Conservation (phyloP, 1,284 basidiomycete species). For the Malassezia vespertilionis region DNA sequence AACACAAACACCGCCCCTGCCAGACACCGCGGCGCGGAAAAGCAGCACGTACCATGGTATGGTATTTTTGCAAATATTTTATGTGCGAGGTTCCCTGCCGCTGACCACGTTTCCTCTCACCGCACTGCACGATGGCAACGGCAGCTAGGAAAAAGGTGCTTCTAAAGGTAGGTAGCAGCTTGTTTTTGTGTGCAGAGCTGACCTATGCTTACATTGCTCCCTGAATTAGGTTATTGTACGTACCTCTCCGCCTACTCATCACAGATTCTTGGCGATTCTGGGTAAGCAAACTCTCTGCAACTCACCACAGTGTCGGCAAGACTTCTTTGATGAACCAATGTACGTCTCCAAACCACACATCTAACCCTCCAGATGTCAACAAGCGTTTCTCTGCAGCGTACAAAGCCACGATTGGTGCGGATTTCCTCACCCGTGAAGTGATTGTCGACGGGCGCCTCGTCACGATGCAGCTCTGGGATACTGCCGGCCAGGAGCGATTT, state of each 20-base stretch:
- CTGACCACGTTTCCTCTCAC: no score
- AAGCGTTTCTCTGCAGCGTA: slow-evolving; percentile 99
- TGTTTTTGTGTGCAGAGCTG: not conserved
- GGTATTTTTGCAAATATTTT: no score
- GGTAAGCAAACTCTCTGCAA: slow-evolving; percentile 17
- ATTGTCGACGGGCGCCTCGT: slow-evolving; percentile 96
- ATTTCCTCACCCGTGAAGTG: slow-evolving; percentile 82
- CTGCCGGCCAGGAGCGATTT: slow-evolving; percentile 71
- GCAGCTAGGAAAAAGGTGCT: slow-evolving; percentile 63
- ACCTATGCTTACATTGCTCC: not conserved
- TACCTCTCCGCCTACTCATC: slow-evolving; percentile 1
- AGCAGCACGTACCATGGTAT: no score
- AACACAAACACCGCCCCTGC: no score
- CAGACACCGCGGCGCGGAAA: no score
- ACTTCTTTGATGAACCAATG: slow-evolving; percentile 99
- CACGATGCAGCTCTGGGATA: slow-evolving; percentile 99
- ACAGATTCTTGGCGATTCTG: slow-evolving; percentile 42
- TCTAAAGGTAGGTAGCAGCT: slow-evolving; percentile 68
- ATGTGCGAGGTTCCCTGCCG: no score
- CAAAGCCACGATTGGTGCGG: slow-evolving; percentile 56
- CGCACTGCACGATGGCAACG: no score
- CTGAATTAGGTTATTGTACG: slow-evolving; percentile 35
- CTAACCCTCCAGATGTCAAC: slow-evolving; percentile 83
- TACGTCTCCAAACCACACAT: slow-evolving; percentile 18
- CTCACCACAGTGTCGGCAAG: slow-evolving; percentile 73